Evolutionary conservation across 257 asterid species (phyloP).

Genomic region (Nicotiana paniculata): DNA sequence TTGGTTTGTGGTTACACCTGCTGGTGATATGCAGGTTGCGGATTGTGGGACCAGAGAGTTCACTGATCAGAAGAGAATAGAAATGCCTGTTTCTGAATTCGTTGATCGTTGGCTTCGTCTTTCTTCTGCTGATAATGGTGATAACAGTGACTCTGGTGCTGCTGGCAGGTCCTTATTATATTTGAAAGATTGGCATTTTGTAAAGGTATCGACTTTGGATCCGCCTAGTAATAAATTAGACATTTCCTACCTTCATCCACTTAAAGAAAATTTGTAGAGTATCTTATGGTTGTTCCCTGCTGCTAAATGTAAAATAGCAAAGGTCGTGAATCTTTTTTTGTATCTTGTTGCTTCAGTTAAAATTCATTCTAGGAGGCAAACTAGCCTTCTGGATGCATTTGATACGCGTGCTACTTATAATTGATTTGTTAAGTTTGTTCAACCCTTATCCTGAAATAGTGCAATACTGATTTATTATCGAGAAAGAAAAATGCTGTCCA

Average conservation of each 20-base stretch:
- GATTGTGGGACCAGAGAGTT: conserved; percentile 76
- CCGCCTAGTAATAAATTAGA: not conserved
- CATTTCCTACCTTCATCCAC: not conserved
- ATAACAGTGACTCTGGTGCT: not conserved
- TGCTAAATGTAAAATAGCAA: not conserved
- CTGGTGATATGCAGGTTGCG: conserved; percentile 53
- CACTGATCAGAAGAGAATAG: conserved; percentile 75
- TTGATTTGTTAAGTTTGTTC: not conserved
- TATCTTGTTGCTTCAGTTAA: not conserved
- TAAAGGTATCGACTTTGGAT: conserved; percentile 40
- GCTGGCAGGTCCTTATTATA: conserved; percentile 45
- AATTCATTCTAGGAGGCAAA: not conserved
- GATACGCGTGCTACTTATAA: not conserved
- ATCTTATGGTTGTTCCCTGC: not conserved
- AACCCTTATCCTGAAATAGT: not conserved
- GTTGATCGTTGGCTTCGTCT: conserved; percentile 39
- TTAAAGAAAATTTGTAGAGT: not conserved
- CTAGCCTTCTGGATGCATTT: not conserved
- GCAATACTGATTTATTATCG: not conserved
- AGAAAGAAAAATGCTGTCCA: not conserved
- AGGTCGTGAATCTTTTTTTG: not conserved
- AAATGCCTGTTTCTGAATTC: conserved; percentile 79
- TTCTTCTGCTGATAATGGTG: conserved; percentile 21
- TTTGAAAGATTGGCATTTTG: conserved; percentile 98
- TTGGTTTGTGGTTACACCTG: not conserved